A percentile compares a stretch with the other conserved stretches of the same genome.
These are phyloP conservation scores for Salix dunnii DNA, from an alignment of 345 rosid genomes.

Conservation along the genomic window DNA sequence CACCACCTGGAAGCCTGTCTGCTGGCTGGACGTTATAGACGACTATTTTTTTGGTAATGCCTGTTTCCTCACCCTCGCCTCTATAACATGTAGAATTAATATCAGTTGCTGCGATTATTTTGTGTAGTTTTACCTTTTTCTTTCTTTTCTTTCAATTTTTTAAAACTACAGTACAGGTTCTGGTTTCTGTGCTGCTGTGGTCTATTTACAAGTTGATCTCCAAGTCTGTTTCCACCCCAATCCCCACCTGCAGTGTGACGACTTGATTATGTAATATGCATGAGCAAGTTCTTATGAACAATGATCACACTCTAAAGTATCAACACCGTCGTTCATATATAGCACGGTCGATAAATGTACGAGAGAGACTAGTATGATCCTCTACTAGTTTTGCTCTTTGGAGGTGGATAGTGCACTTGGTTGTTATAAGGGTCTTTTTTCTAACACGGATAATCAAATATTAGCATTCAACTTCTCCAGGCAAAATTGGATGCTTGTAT, in stretches of 20 bases:
- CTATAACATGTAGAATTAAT: background rate
- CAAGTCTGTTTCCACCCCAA: background rate
- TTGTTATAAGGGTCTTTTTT: background rate
- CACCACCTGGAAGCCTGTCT: background rate
- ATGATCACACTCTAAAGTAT: background rate
- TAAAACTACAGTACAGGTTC: background rate
- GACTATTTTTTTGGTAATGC: background rate
- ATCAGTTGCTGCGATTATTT: background rate
- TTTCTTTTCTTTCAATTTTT: background rate
- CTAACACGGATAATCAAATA: background rate
- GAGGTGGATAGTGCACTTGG: background rate
- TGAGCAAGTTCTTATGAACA: background rate
- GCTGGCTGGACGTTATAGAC: background rate
- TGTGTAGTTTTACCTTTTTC: background rate
- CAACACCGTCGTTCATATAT: background rate
- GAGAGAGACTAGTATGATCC: background rate
- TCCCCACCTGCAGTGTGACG: background rate
- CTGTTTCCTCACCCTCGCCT: background rate
- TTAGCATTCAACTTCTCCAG: background rate
- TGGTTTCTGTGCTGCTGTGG: constrained; percentile 13
- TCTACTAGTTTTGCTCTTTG: background rate
- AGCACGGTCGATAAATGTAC: background rate
- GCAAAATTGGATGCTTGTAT: background rate
- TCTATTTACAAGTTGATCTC: constrained; percentile 5
- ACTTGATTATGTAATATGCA: background rate